Evolutionary conservation across 257 asterid species (phyloP).

Genomic region (Solanum rostratum): DNA sequence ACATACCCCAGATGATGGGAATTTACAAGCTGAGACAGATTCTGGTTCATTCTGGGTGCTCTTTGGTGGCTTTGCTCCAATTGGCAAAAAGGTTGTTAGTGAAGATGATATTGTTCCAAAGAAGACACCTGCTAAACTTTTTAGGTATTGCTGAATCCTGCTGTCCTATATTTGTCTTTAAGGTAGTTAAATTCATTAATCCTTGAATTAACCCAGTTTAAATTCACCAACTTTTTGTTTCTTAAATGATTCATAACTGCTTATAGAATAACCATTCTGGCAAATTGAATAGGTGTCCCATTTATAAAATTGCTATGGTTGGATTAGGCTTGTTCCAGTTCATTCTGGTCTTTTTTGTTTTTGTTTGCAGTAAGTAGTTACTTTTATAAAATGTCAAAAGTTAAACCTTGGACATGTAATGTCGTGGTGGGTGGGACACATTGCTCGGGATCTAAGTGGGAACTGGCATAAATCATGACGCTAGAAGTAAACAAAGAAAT

Average conservation of each 20-base stretch:
- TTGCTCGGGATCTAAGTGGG: not conserved
- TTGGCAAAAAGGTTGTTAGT: conserved; percentile 69
- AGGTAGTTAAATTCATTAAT: not conserved
- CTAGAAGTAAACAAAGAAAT: not conserved
- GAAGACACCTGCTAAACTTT: conserved; percentile 68
- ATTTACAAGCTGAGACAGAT: conserved; percentile 86
- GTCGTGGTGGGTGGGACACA: not conserved
- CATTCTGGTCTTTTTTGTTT: not conserved
- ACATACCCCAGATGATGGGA: conserved; percentile 73
- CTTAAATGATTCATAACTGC: not conserved
- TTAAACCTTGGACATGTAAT: not conserved
- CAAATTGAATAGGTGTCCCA: not conserved
- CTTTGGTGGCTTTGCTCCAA: conserved; percentile 99
- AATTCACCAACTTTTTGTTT: not conserved
- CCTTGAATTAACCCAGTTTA: not conserved
- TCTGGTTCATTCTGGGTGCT: conserved; percentile 99
- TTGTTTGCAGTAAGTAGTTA: not conserved
- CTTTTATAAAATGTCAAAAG: not conserved
- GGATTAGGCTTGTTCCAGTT: not conserved
- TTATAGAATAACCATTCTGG: not conserved
- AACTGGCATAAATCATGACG: not conserved
- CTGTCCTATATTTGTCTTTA: not conserved
- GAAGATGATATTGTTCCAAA: conserved; percentile 89
- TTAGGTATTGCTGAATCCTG: conserved; percentile 31
- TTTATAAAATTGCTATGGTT: not conserved